Evolutionary conservation across 2,329 filamentous ascomycete species (phyloP), one percentile per base, ranked within the genome.

Genomic region (Trichoderma asperellum): DNA sequence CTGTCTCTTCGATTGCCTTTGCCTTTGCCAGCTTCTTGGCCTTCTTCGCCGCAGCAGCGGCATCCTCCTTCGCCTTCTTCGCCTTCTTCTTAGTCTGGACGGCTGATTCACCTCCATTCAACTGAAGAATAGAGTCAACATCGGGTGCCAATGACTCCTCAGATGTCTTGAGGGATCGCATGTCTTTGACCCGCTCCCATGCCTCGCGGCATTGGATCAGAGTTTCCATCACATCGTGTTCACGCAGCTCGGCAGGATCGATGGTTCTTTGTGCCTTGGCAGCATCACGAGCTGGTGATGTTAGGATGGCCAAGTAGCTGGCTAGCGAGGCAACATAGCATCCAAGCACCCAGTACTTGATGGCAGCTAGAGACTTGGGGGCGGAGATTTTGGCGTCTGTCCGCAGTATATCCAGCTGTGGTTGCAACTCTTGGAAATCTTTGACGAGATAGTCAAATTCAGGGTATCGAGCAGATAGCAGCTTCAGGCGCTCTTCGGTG

Each of bases 291-390:
- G 90, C 86, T 0, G 93, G 90, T 0, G 93, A 97, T 12, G 93
- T 93, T n/a, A 99, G 83, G 43, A 98, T 87, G 47, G 94, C 92
- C 79, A 99, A 97, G 80, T 99, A 99, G 88, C 97, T 94, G 60
- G 92, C 91, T 73, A 99, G 84, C 1, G 93, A 87, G 55, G 92
- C 93, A 29, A 98, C 84, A 77, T 99, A 98, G 70, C 94, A 92
- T 5, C 92, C 91, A 49, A 97, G 84, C 12, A 94, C 89, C 79
- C 93, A 90, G 77, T 92, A 90, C 78, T 95, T 96, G 70, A 93
- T 85, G 10, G 89, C 83, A 27, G 87, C 83, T n/a, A 91, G 78
- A 2, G 88, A 87, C 68, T 82, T 84, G 70, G 78, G 81, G 12
- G 81, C 79, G 74, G 83, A 84, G 7, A 81, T 81, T 65, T 88